Conservation (phyloP, 2,329 filamentous ascomycete genomes). For the Aspergillus sp. region DNA sequence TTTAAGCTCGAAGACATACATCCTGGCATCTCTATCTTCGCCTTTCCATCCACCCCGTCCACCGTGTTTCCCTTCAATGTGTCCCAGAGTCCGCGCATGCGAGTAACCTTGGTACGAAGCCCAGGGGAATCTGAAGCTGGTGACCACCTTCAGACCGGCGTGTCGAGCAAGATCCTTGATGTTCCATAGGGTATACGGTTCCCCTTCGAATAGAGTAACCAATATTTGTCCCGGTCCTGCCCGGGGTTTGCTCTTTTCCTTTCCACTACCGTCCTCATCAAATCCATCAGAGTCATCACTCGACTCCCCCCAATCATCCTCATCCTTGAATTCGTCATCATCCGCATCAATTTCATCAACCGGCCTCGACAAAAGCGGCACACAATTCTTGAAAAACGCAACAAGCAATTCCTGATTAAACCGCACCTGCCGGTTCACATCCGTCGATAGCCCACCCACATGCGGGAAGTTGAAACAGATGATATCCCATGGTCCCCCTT, state of each 20-base stretch:
- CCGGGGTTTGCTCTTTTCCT: constrained; percentile 12
- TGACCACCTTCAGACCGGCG: constrained; percentile 39
- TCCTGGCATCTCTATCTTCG: constrained; percentile 41
- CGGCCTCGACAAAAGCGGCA: constrained; percentile 33
- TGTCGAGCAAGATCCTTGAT: constrained; percentile 79
- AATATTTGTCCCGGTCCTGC: constrained; percentile 53
- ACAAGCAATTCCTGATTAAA: constrained; percentile 65
- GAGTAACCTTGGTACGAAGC: constrained; percentile 41
- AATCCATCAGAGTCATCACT: constrained; percentile 10
- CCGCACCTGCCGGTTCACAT: constrained; percentile 89
- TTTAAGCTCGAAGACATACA: constrained; percentile 41
- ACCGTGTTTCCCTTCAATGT: constrained; percentile 35
- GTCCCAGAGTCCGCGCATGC: constrained; percentile 42
- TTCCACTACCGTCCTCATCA: constrained; percentile 6
- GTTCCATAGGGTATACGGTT: constrained; percentile 96
- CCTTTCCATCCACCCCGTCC: constrained; percentile 41
- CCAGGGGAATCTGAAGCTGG: constrained; percentile 44
- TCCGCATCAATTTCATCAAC: constrained; percentile 15
- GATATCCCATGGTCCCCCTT: constrained; percentile 55
- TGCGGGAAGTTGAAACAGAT: constrained; percentile 98
- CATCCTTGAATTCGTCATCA: constrained; percentile 19
- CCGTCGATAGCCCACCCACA: constrained; percentile 82
- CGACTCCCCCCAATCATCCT: constrained; percentile 9
- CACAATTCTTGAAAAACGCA: constrained; percentile 41
- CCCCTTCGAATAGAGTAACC: constrained; percentile 84